These are phyloP conservation scores for Cladosporium cucumerinum DNA, from an alignment of 2,329 filamentous ascomycete genomes.

Conservation along the genomic window DNA sequence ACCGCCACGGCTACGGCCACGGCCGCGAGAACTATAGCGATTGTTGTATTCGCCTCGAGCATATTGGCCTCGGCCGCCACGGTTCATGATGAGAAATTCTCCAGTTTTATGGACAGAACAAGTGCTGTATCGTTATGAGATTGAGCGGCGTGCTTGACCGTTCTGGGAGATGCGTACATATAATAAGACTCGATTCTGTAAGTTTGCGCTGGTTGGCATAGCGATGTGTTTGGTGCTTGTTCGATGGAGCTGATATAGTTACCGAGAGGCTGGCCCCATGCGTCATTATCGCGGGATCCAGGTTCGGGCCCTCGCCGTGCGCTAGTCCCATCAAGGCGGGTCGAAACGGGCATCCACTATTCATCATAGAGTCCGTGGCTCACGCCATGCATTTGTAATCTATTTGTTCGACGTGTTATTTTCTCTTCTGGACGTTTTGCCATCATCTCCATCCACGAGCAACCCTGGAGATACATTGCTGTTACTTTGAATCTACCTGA, in stretches of 20 bases:
- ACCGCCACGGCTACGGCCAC: slow-evolving; percentile 8
- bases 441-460: neutral
- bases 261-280: neutral
- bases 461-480: neutral
- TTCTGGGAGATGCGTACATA: neutral
- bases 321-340: neutral
- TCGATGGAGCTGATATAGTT: neutral
- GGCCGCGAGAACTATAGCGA: slow-evolving; percentile 4
- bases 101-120: neutral
- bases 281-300: neutral
- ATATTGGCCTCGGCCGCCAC: slow-evolving; percentile 1
- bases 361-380: neutral
- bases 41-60: slow-evolving; percentile 11
- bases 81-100: neutral
- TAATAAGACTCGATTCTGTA: neutral
- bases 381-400: slow-evolving; percentile 8
- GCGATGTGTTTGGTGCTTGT: neutral
- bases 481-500: neutral
- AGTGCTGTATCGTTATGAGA: neutral
- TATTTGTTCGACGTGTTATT: neutral
- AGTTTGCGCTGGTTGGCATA: slow-evolving; percentile 2
- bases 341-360: neutral
- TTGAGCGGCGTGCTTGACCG: neutral
- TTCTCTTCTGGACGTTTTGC: neutral
- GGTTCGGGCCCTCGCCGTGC: neutral